phyloP scores from a whole-genome alignment of 2,329 filamentous ascomycete species.

The Mollisia scopiformis region DNA sequence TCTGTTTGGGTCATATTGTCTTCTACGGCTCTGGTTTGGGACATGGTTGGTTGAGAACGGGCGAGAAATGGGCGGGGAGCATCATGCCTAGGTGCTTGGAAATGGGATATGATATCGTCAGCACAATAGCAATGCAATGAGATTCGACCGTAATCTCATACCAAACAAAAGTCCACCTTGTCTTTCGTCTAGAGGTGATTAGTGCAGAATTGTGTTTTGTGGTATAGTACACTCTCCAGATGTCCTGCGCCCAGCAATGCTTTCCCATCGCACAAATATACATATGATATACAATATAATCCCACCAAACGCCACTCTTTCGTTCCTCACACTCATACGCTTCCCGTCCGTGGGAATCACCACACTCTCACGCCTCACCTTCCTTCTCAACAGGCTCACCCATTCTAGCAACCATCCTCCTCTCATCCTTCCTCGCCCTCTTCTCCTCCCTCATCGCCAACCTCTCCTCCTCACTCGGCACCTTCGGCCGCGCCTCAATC shows the following conservation, averaged over 20 bases:
- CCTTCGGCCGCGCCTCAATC: constrained; percentile 64
- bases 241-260: constrained; percentile 1
- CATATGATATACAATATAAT: neutral
- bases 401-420: constrained; percentile 40
- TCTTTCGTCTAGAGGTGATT: neutral
- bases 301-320: neutral
- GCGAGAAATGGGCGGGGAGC: neutral
- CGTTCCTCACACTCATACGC: constrained; percentile 8
- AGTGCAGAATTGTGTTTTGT: neutral
- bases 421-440: constrained; percentile 59
- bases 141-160: neutral
- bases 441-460: constrained; percentile 56
- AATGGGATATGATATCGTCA: neutral
- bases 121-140: neutral
- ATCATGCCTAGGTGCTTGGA: neutral
- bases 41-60: neutral
- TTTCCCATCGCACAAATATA: neutral
- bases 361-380: constrained; percentile 15
- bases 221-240: constrained; percentile 2
- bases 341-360: neutral
- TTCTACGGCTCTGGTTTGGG: neutral
- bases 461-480: constrained; percentile 67
- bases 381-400: constrained; percentile 12
- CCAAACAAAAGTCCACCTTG: neutral
- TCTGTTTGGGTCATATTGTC: neutral